These are phyloP conservation scores for Penicillium oxalicum DNA, from an alignment of 2,329 filamentous ascomycete species.

Conservation along the genomic window DNA sequence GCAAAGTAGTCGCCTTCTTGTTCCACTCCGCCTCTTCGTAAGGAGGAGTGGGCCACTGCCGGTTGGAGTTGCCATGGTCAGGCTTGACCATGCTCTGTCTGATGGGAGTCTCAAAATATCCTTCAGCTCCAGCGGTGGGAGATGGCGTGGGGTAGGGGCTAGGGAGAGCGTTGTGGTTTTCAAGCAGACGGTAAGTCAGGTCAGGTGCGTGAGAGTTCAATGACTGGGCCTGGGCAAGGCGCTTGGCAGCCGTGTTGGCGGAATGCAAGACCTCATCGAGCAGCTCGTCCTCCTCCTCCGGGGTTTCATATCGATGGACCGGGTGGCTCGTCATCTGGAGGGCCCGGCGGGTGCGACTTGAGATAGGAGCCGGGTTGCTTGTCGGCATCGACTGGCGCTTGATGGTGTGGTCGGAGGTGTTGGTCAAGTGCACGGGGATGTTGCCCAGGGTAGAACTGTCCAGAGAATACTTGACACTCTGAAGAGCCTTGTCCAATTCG, in stretches of 20 bases:
- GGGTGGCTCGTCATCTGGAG: slow-evolving; percentile 65
- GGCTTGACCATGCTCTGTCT: slow-evolving; percentile 59
- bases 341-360: slow-evolving; percentile 72
- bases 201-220: slow-evolving; percentile 47
- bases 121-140: slow-evolving; percentile 76
- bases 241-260: slow-evolving; percentile 67
- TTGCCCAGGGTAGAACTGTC: slow-evolving; percentile 40
- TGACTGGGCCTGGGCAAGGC: slow-evolving; percentile 51
- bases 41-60: slow-evolving; percentile 91
- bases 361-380: slow-evolving; percentile 51
- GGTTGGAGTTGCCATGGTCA: slow-evolving; percentile 46
- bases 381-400: slow-evolving; percentile 39
- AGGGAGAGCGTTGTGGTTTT: slow-evolving; percentile 27
- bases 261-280: slow-evolving; percentile 81
- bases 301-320: slow-evolving; percentile 82
- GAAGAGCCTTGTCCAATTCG: slow-evolving; percentile 57
- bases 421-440: slow-evolving; percentile 30
- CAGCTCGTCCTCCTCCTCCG: slow-evolving; percentile 93
- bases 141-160: slow-evolving; percentile 65
- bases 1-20: slow-evolving; percentile 71
- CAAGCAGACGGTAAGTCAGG: slow-evolving; percentile 40
- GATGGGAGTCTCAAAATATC: slow-evolving; percentile 58
- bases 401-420: slow-evolving; percentile 19
- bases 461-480: slow-evolving; percentile 55
- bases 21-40: slow-evolving; percentile 94